Evolutionary conservation across 2,329 filamentous ascomycete genomes (phyloP).

Genomic region (Colletotrichum zoysiae): DNA sequence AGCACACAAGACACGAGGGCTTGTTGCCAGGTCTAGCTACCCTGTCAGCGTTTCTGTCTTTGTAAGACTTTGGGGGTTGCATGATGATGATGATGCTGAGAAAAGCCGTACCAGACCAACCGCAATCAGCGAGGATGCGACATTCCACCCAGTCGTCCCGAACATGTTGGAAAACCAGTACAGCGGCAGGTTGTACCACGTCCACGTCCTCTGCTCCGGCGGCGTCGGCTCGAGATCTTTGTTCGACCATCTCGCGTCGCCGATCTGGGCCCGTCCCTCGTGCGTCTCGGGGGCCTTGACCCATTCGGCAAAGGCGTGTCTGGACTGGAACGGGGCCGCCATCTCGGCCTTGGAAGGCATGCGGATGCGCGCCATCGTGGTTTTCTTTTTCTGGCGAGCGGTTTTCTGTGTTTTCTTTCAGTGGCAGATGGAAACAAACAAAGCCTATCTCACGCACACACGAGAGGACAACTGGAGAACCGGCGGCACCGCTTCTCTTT

Average conservation of each 20-base stretch:
- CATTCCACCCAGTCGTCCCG: slow-evolving; percentile 48
- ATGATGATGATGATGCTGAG: background rate
- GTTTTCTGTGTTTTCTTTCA: background rate
- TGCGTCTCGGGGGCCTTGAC: slow-evolving; percentile 42
- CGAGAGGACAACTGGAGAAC: too few relatives aligned
- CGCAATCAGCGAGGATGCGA: slow-evolving; percentile 47
- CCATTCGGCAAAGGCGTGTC: slow-evolving; percentile 45
- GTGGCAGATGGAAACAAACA: background rate
- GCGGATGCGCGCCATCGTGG: slow-evolving; percentile 34
- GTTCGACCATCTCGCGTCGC: slow-evolving; percentile 48
- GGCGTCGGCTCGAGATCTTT: slow-evolving; percentile 49
- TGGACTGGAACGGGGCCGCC: slow-evolving; percentile 45
- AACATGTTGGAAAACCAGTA: slow-evolving; percentile 49
- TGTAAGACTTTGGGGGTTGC: background rate
- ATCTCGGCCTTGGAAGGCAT: slow-evolving; percentile 37
- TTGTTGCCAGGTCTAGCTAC: slow-evolving; percentile 45
- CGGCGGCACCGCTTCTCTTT: background rate
- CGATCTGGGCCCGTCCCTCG: slow-evolving; percentile 42
- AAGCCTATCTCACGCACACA: background rate
- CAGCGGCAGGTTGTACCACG: slow-evolving; percentile 47
- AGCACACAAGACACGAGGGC: slow-evolving; percentile 46
- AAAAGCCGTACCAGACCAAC: slow-evolving; percentile 44
- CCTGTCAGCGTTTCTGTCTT: slow-evolving; percentile 2
- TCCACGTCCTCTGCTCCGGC: slow-evolving; percentile 47
- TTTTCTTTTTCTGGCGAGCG: background rate